Evolutionary conservation across 169 alveolate species (phyloP).

Genomic region (Perkinsus chesapeaki): DNA sequence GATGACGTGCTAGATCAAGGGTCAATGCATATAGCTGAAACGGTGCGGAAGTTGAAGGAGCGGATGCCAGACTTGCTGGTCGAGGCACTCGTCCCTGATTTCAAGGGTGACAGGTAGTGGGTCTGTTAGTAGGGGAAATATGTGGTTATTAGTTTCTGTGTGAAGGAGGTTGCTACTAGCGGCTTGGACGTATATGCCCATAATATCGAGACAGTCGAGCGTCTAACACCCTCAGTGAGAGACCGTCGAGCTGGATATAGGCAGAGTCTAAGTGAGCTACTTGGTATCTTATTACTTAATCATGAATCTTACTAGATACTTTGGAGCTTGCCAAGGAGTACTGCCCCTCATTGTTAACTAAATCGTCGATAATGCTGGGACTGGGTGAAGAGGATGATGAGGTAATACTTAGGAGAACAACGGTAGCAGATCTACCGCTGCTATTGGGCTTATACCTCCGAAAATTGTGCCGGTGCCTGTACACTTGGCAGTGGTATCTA

Average conservation of each 20-base stretch:
- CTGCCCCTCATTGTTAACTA: constrained; percentile 42
- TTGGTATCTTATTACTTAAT: background rate
- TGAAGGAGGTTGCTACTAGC: constrained; percentile 32
- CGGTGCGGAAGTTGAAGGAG: constrained; percentile 41
- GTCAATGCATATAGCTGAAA: constrained; percentile 50
- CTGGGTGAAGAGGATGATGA: constrained; percentile 49
- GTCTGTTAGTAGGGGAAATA: background rate
- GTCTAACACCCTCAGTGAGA: constrained; percentile 42
- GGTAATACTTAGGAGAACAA: constrained; percentile 5
- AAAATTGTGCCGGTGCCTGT: no score
- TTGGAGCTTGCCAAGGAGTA: constrained; percentile 37
- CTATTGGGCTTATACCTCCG: no score
- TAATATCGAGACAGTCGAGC: constrained; percentile 50
- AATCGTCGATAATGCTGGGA: constrained; percentile 50
- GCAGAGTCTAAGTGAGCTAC: background rate
- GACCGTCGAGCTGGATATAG: constrained; percentile 42
- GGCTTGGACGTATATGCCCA: constrained; percentile 59
- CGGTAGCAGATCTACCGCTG: no score
- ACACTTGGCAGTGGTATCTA: no score
- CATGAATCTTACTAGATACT: constrained; percentile 28
- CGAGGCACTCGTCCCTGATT: constrained; percentile 53
- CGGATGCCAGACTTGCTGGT: constrained; percentile 43
- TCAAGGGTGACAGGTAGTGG: constrained; percentile 35
- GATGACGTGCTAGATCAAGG: constrained; percentile 59
- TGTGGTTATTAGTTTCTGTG: background rate